Evolutionary conservation across 495 filamentous ascomycete species (phyloP), one percentile per base, ranked within the genome.

Genomic region (Parmelia sp.): DNA sequence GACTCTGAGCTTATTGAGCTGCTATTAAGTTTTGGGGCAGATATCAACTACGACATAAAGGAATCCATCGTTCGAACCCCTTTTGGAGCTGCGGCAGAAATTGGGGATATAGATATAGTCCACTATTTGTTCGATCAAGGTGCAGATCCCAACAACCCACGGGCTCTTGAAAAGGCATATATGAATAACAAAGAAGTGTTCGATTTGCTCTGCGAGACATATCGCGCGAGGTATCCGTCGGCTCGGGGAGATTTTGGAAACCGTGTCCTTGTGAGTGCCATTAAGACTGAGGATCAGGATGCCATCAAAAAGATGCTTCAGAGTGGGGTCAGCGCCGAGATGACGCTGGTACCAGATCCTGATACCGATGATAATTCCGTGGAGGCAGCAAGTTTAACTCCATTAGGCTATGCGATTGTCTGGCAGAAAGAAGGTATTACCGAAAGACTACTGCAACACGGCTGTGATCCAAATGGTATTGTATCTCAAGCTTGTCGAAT

Each of bases 1-100:
- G 23, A 67, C 25, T 27, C 23, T 33, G 63, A 15, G 3, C 19
- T 64, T 14, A 63, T 67, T 29, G 56, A 40, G 40, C 40, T 67
- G 29, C 31, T 67, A 36, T 51, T 65, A 21, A 53, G 60, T 53
- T 2, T 55, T 9, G 65, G 65, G 29, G 31, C 35, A 47, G 63
- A 47, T 62, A 6, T 36, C 29, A 61, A 62, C 35, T 0, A 23
- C n/a, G 33, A 4, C 17, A 21, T 2, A 21, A 4, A 21, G 5
- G 17, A 21, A 44, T 2, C 2, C 2, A 14, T 14, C 2, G 40
- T 8, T 47, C 15, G 40, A 35, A 57, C 55, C 9, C 15, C 31
- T 39, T 40, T 58, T 17, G 12, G 11, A 40, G 35, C 35, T 11
- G 57, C 57, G 6, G n/a, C 35, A 1, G 57, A 5, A 27, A 29